Base-by-base conservation (phyloP, 208 protist genomes). In the Wallacemonas sp. region DNA sequence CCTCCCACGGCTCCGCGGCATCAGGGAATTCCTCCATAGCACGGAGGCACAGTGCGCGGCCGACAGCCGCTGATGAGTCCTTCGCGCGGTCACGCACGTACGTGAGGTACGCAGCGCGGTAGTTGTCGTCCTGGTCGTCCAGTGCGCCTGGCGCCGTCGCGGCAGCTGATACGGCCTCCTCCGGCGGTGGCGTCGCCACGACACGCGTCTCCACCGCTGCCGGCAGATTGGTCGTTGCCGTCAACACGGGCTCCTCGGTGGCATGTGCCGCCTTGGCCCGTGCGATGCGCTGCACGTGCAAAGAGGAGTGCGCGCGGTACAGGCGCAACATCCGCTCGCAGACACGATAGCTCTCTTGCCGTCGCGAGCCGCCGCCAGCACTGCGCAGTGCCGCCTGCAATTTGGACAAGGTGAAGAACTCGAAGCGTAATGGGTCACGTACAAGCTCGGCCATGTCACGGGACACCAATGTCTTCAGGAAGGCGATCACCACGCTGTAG, bases 21-120 rank as follows among this genome's bases (percentile, higher is more conserved):
- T 44, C n/a, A 12, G 87, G 87, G 46, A 83, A 87, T 64, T 90
- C 83, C 38, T 83, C 72, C 62, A 93, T 82, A 12, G 77, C 83
- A 48, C 73, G 63, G 48, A 91, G 65, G 44, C 83, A 90, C 38
- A 92, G 73, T 13, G 63, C 67, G 42, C 81, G 75, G n/a, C 76
- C 83, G 21, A 78, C 62, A 29, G 44, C 55, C 0, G 79, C 24
- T 1, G 79, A 79, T 5, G 24, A 4, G 53, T 83, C 78, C 10
- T 55, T 41, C 13, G 79, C 76, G 9, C 76, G 67, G 60, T 92
- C 87, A 48, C 80, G 78, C 55, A 93, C 65, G 76, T 83, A 93
- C 29, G 77, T 61, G 22, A 90, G 83, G 42, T 87, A 70, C 13
- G 73, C 73, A 38, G 63, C 63, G 48, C 73, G 77, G 65, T 89